These are phyloP conservation scores for Daldinia sp. DNA, from an alignment of 2,329 filamentous ascomycete species.

Conservation along the genomic window DNA sequence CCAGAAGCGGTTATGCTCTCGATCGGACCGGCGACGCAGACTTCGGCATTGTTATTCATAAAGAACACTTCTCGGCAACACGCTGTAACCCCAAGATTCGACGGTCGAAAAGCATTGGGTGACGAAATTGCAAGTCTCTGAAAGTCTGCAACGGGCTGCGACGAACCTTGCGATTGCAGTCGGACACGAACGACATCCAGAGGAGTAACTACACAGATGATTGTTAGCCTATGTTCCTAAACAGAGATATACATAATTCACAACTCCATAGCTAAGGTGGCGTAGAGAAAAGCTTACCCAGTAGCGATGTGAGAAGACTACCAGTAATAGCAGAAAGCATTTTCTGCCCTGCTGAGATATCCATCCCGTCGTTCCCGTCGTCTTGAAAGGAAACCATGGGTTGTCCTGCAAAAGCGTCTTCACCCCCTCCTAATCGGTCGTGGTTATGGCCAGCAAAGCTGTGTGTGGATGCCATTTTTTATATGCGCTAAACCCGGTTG, in stretches of 20 bases:
- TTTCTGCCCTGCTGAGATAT: slow-evolving; percentile 87
- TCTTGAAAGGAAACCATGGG: slow-evolving; percentile 53
- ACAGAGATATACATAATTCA: neutral
- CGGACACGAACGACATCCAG: slow-evolving; percentile 97
- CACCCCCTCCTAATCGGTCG: slow-evolving; percentile 53
- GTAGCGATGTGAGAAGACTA: slow-evolving; percentile 87
- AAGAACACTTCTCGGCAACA: slow-evolving; percentile 99
- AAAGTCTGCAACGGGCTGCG: slow-evolving; percentile 64
- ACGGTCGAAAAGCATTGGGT: slow-evolving; percentile 76
- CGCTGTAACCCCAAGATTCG: slow-evolving; percentile 89
- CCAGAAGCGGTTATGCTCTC: slow-evolving; percentile 60
- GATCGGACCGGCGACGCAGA: slow-evolving; percentile 79
- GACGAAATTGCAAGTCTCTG: slow-evolving; percentile 68
- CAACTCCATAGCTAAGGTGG: slow-evolving; percentile 1
- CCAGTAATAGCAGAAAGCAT: slow-evolving; percentile 95
- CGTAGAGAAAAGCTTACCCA: slow-evolving; percentile 70
- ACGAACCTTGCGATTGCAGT: slow-evolving; percentile 80
- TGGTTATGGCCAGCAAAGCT: slow-evolving; percentile 53
- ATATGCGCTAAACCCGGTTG: slow-evolving; percentile 46
- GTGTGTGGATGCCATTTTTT: slow-evolving; percentile 40
- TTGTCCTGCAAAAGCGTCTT: slow-evolving; percentile 52
- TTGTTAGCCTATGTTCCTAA: slow-evolving; percentile 32
- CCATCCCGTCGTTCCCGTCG: slow-evolving; percentile 61
- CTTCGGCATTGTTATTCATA: slow-evolving; percentile 84
- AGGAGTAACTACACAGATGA: slow-evolving; percentile 78